Evolutionary conservation across 345 rosid genomes (phyloP), one percentile per base, ranked within the genome.

Genomic region (Hypericum androsaemum): DNA sequence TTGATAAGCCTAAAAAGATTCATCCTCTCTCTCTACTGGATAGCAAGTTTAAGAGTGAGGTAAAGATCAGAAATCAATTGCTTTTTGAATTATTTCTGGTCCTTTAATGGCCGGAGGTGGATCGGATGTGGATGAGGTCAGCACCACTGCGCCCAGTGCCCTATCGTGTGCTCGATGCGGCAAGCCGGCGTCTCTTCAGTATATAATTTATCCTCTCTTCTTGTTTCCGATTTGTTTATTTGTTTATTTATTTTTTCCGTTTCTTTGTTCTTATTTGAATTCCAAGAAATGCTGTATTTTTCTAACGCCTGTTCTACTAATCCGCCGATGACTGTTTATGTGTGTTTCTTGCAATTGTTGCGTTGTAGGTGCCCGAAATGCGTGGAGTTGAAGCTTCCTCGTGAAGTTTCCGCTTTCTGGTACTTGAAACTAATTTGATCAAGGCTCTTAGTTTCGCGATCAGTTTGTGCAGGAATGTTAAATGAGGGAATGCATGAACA

Each of bases 361-460:
- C 39, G 52, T 52, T 39, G 46, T 64, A 90, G 96, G 80, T 90
- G 98, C 68, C 98, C 98, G 0, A 90, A 84, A 62, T 90, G 98
- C 41, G 12, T 84, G 52, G 88, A 90, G 5, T 52, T 90, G 60
- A 90, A 88, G 83, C 95, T 90, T 81, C 88, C 95, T 59, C 95
- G 98, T 56, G 89, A 87, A 79, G 81, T 59, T 15, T 87, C 94
- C 41, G 79, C 98, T 15, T 90, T 90, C 89, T 90, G 98, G 95
- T 90, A 44, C 15, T 60, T 74, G 39, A 52, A 22, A 22, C 32
- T 60, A 2, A 32, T 17, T 50, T 12, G 36, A 6, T 17, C 42
- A 50, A 39, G 5, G 32, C 42, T 42, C 59, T 13, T 15, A 7
- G 12, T 7, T 6, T 53, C n/a, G n/a, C n/a, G n/a, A n/a, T 15